These are phyloP conservation scores for Whalleya microplaca DNA, from an alignment of 2,329 filamentous ascomycete genomes.

Conservation along the genomic window DNA sequence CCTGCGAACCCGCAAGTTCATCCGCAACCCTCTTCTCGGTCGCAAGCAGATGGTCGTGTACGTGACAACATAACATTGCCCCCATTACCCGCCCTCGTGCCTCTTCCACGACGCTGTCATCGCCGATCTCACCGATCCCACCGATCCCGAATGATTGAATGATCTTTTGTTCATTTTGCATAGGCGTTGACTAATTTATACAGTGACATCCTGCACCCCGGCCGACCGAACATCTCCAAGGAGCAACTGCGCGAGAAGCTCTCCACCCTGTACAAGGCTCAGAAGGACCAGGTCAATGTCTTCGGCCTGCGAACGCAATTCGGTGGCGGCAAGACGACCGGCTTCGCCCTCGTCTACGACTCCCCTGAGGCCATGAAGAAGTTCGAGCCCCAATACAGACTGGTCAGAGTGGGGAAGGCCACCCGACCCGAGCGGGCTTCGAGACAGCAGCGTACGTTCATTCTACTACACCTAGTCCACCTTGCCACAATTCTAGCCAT, in stretches of 20 bases:
- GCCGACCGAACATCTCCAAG: slow-evolving; percentile 98
- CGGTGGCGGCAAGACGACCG: slow-evolving; percentile 99
- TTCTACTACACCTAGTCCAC: slow-evolving; percentile 4
- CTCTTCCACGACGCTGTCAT: background rate
- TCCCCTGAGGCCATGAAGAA: slow-evolving; percentile 98
- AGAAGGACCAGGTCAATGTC: slow-evolving; percentile 96
- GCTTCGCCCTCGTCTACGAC: slow-evolving; percentile 99
- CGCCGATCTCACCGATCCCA: background rate
- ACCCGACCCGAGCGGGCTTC: slow-evolving; percentile 95
- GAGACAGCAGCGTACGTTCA: slow-evolving; percentile 96
- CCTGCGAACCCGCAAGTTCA: slow-evolving; percentile 99
- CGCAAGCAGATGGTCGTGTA: slow-evolving; percentile 99
- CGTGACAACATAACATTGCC: too few relatives aligned
- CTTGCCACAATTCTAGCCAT: background rate
- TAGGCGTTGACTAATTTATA: slow-evolving; percentile 13
- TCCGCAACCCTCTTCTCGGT: slow-evolving; percentile 98
- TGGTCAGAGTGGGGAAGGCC: slow-evolving; percentile 90
- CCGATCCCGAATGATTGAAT: background rate
- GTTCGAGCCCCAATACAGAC: slow-evolving; percentile 98
- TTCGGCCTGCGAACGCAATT: slow-evolving; percentile 99
- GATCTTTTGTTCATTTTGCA: background rate
- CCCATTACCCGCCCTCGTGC: slow-evolving; percentile 10
- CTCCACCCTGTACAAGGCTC: slow-evolving; percentile 94
- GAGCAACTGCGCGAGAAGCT: slow-evolving; percentile 97
- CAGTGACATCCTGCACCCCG: slow-evolving; percentile 99